A percentile compares a stretch with the other conserved stretches of the same genome.
Conservation (phyloP, 2,329 filamentous ascomycete genomes). For the Venturia asperata region DNA sequence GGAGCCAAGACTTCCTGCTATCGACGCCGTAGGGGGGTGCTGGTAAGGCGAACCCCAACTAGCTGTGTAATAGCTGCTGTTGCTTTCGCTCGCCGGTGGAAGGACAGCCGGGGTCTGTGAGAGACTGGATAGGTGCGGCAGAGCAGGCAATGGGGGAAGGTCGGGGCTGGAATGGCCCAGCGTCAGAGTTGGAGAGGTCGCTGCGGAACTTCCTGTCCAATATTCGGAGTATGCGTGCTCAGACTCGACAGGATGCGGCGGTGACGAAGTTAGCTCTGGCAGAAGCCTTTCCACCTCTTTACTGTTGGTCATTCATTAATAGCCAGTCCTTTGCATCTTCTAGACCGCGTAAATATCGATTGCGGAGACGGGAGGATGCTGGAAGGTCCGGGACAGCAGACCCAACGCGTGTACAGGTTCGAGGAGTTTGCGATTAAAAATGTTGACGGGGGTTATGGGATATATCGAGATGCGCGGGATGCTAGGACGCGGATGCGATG, state of each 20-base stretch:
- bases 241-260: background rate
- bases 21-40: constrained; percentile 46
- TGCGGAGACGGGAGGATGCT: constrained; percentile 6
- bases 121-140: constrained; percentile 29
- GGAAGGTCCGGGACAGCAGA: background rate
- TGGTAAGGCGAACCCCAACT: constrained; percentile 92
- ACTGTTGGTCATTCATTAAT: constrained; percentile 18
- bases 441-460: background rate
- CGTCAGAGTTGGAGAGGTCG: constrained; percentile 35
- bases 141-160: constrained; percentile 33
- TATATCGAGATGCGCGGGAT: background rate
- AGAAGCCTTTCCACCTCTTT: constrained; percentile 15
- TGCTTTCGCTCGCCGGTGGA: constrained; percentile 37
- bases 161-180: constrained; percentile 37
- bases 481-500: background rate
- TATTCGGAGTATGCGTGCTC: constrained; percentile 9
- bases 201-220: background rate
- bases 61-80: constrained; percentile 58
- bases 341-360: background rate
- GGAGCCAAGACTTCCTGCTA: constrained; percentile 22
- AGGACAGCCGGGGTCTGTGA: constrained; percentile 32
- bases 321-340: constrained; percentile 11
- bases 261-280: constrained; percentile 15
- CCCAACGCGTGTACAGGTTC: constrained; percentile 8
- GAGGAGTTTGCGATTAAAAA: background rate